Evolutionary conservation across 805 yeast genomes (phyloP), one percentile per base, ranked within the genome.

Genomic region (Metschnikowia dekortorum): DNA sequence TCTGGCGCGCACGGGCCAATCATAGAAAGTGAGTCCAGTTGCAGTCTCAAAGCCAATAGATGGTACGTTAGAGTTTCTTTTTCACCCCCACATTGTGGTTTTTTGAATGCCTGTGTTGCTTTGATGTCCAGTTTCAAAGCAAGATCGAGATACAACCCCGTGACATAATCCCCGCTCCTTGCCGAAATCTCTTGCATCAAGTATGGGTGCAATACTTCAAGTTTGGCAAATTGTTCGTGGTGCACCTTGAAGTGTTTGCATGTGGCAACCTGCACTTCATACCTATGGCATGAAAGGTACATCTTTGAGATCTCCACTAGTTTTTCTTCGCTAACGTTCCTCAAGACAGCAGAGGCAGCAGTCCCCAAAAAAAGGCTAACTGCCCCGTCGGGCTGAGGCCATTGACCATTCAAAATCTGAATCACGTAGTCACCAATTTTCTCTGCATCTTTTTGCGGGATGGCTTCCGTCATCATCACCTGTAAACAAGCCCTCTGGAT

Each of bases 301-400:
- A 11, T 9, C 10, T 26, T 22, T 2, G 53, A 46, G 7, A 47
- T 11, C 1, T 16, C 13, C 3, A 30, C 8, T 5, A 36, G 22
- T 34, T 32, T 46, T 5, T 28, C 41, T 26, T 35, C 48, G 5
- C 38, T 40, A 13, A 14, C 75, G 57, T 22, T 60, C 56, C 6
- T 54, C 55, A 2, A 32, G 33, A 5, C 44, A 43, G 63, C 35
- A 7, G 44, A 26, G 11, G 59, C 62, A n/a, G 73, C 65, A 0
- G 54, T 43, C 4, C 71, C 50, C 38, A 80, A 73, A 60, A 73
- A 72, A 22, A 81, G 52, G 6, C 51, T 36, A 4, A 51, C 32
- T 0, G 67, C 39, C 8, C 58, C 51, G 1, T 31, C 32, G 1
- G n/a, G 14, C 11, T 57, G 55, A 36, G 6, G 34, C 29, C 16